These are phyloP conservation scores for Groenewaldozyma salmanticensis DNA, from an alignment of 805 yeast species.

Conservation along the genomic window DNA sequence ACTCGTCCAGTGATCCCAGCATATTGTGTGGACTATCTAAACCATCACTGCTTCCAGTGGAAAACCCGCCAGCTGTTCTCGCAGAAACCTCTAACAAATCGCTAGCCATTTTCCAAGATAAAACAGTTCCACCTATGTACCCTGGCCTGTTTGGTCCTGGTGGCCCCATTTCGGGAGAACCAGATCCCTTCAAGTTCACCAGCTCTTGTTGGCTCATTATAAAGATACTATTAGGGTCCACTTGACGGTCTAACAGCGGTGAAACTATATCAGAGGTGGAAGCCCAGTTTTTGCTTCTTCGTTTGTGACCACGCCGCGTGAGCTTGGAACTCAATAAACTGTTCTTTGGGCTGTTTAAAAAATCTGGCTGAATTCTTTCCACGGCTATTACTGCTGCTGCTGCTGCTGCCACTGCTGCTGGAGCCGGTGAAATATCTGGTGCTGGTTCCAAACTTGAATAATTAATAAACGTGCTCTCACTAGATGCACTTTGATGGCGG, in stretches of 20 bases:
- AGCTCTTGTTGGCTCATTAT: constrained; percentile 12
- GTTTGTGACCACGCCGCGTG: neutral
- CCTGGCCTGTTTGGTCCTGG: constrained; percentile 18
- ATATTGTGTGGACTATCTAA: neutral
- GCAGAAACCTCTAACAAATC: constrained; percentile 12
- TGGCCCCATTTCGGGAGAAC: neutral
- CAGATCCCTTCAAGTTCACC: constrained; percentile 4
- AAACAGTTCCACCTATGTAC: constrained; percentile 14
- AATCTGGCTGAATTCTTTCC: too few species aligned
- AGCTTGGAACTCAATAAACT: too few species aligned
- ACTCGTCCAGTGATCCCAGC: neutral
- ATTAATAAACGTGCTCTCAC: neutral
- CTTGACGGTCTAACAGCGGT: neutral
- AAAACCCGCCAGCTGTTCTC: constrained; percentile 1
- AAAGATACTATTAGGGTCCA: constrained; percentile 5
- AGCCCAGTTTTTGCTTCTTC: neutral
- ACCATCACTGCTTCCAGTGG: neutral
- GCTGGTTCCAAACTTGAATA: neutral
- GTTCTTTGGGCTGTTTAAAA: too few species aligned
- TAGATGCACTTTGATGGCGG: too few species aligned
- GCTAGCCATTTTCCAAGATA: constrained; percentile 20
- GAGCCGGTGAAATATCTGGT: neutral
- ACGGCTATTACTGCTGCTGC: too few species aligned
- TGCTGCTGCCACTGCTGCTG: constrained; percentile 3
- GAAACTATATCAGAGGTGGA: neutral